Percentiles rank a stretch among this genome's conserved stretches.
These are phyloP conservation scores for Setaria italica DNA, from an alignment of 202 grass and related monocot genomes.

Conservation along the genomic window DNA sequence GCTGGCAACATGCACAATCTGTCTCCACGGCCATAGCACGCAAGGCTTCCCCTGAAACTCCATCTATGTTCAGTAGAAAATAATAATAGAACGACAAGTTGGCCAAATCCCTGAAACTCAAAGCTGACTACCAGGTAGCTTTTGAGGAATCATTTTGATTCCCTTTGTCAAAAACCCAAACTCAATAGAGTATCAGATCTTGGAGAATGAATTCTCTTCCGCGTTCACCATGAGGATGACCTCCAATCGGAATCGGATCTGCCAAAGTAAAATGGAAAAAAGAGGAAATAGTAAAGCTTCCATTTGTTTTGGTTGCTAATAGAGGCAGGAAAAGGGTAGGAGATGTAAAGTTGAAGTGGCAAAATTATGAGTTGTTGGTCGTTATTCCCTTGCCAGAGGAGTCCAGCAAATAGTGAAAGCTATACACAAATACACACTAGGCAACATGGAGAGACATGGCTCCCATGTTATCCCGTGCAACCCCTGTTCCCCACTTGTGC, in stretches of 20 bases:
- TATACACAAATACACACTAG: slow-evolving; percentile 69
- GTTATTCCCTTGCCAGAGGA: slow-evolving; percentile 72
- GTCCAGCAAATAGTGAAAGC: slow-evolving; percentile 80
- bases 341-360: slow-evolving; percentile 52
- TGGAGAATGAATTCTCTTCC: slow-evolving; percentile 45
- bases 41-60: slow-evolving; percentile 28
- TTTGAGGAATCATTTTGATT: slow-evolving; percentile 46
- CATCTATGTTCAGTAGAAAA: slow-evolving; percentile 29
- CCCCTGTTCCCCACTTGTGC: slow-evolving; percentile 76
- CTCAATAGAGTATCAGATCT: slow-evolving; percentile 48
- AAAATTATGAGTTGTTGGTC: slow-evolving; percentile 46
- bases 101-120: slow-evolving; percentile 35
- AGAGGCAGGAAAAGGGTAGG: slow-evolving; percentile 52
- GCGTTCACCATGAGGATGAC: slow-evolving; percentile 19
- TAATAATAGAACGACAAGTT: slow-evolving; percentile 22
- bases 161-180: slow-evolving; percentile 35
- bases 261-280: slow-evolving; percentile 49
- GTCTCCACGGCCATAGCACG: slow-evolving; percentile 6
- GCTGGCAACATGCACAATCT: slow-evolving; percentile 19
- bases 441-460: slow-evolving; percentile 77
- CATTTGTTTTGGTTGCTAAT: slow-evolving; percentile 50
- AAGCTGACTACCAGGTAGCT: slow-evolving; percentile 39
- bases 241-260: slow-evolving; percentile 41
- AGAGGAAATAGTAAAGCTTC: slow-evolving; percentile 53
- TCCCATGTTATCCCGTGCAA: slow-evolving; percentile 85